Evolutionary conservation across 2,329 filamentous ascomycete species (phyloP), one percentile per base, ranked within the genome.

Genomic region (Fusarium miscanthi): DNA sequence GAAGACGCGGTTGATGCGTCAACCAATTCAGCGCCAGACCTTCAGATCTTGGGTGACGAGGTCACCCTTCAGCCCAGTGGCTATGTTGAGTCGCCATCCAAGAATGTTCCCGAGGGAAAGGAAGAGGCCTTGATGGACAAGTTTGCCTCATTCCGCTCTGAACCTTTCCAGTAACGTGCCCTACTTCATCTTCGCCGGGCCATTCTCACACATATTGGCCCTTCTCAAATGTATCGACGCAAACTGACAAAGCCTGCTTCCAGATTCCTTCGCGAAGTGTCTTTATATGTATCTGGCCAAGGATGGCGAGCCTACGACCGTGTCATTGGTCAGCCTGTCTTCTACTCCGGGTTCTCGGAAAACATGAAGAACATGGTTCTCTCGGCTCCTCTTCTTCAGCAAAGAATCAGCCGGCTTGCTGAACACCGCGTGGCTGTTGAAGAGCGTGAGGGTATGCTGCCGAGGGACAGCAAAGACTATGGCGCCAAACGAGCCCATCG

Each of bases 261-360:
- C 84, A 92, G 94, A 72, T 98, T 98, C 81, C 89, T 98, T 35
- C 94, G 94, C 74, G 96, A 99, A 85, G 92, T 99, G 38, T 96
- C 93, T 51, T 87, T 97, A 38, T 95, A 98, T 82, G 93, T 98
- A 72, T 95, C 94, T 17, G 96, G 96, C 60, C 92, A 93, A 56
- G 95, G 95, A 80, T 99, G 96, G 96, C 93, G 96, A 69, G 94
- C 93, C 67, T 99, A 99, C 84, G 94, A 98, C 79, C 86, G 92
- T 70, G 88, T 95, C 70, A 92, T 98, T 76, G 96, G 96, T 27
- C 95, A 97, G 80, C 94, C 94, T 14, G 92, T 98, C 72, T 98
- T 95, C 84, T 99, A 98, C 81, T 84, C 91, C 1, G 96, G 96
- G 31, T 99, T 97, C 83, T 92, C 91, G 33, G 95, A 98, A 72